These are phyloP conservation scores for Oryza longistaminata DNA, from an alignment of 176 grass and related monocot species.

Conservation along the genomic window DNA sequence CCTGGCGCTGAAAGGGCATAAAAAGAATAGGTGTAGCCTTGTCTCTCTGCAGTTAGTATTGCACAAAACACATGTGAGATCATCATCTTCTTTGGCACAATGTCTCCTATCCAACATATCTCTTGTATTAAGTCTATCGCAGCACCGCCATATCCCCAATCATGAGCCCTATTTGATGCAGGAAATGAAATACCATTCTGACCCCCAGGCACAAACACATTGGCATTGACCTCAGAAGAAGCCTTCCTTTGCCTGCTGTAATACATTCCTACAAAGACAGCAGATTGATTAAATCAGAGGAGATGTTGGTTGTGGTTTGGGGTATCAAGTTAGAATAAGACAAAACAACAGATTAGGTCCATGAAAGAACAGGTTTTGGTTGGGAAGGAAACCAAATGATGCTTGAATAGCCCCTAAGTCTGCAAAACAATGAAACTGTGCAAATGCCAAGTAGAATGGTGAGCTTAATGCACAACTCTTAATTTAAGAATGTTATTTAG, in stretches of 20 bases:
- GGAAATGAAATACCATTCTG: constrained; percentile 41
- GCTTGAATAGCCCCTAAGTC: background rate
- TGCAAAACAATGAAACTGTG: background rate
- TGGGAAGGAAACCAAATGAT: background rate
- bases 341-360: background rate
- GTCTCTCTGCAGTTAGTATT: too few species aligned
- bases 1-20: too few species aligned
- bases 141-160: constrained; percentile 52
- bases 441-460: background rate
- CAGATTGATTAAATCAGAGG: constrained; percentile 6
- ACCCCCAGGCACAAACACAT: constrained; percentile 27
- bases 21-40: too few species aligned
- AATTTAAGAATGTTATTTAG: background rate
- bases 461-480: background rate
- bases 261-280: constrained; percentile 37
- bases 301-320: background rate
- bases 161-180: constrained; percentile 9
- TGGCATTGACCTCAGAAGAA: constrained; percentile 8
- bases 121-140: too few species aligned
- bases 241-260: constrained; percentile 36
- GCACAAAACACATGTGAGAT: too few species aligned
- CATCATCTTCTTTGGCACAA: too few species aligned
- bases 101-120: too few species aligned
- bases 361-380: background rate
- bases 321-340: background rate